Base-by-base conservation (phyloP, 768 basidiomycete species). In the Agrocybe praecox region DNA sequence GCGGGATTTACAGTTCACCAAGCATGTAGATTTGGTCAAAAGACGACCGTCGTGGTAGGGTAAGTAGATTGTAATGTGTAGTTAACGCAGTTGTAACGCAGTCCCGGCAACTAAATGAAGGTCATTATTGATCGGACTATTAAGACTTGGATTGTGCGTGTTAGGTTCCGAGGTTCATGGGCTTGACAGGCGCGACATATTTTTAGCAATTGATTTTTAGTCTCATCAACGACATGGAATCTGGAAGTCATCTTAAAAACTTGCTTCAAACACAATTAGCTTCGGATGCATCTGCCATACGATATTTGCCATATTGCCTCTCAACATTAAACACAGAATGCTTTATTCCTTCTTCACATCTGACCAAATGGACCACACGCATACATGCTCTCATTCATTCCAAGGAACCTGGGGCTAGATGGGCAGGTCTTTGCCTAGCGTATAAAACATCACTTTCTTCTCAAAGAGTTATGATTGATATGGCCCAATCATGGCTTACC, bases 401-500 rank as follows among this genome's bases (percentile, higher is more conserved):
- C 17, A 92, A 89, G 73, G 85, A 90, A 62, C 66, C 85, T n/a
- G 87, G 83, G 42, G 85, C 83, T 51, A 82, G 89, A 55, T 94
- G 92, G 92, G 86, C 88, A 19, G 92, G 90, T 9, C 75, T 93
- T 32, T 89, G 84, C 62, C 70, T 94, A 46, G 92, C 92, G 1
- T 75, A 86, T 62, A 85, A 83, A 61, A 87, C 87, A 10, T 81
- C 87, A 0, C 60, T 76, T 21, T 67, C 84, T 40, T 90, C 88
- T 1, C 84, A 75, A 65, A 66, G 69, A 11, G 60, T 86, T 8
- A 84, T 94, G 78, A 70, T 89, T 52, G 90, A 93, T 55, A 81
- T 74, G 59, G 88, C 90, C 2, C 85, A 88, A 62, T 77, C 80
- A 49, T 94, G 93, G 93, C 70, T 92, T 36, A 80, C 79, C 51